Evolutionary conservation across 768 basidiomycete species (phyloP).

Genomic region (Phlegmacium glaucopus): DNA sequence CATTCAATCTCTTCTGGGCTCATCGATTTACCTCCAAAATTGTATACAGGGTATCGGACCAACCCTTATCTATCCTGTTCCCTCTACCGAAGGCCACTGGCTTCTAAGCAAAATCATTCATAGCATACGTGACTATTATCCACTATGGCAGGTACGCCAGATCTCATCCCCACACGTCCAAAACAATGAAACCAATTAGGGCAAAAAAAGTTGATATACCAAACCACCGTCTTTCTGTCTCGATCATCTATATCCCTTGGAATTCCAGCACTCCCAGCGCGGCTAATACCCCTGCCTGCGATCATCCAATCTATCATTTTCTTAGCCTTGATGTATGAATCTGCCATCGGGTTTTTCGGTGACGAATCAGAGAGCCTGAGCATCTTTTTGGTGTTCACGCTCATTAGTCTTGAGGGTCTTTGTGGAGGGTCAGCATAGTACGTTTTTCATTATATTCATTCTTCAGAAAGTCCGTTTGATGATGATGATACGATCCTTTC

Average conservation of each 20-base stretch:
- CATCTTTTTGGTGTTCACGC: slow-evolving; percentile 63
- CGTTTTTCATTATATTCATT: slow-evolving; percentile 28
- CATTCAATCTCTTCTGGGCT: not conserved
- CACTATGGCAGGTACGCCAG: slow-evolving; percentile 77
- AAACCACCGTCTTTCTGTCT: slow-evolving; percentile 90
- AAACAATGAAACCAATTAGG: no score
- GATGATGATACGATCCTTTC: not conserved
- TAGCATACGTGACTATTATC: slow-evolving; percentile 89
- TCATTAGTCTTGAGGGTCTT: slow-evolving; percentile 86
- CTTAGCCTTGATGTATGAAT: slow-evolving; percentile 57
- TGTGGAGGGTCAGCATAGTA: slow-evolving; percentile 93
- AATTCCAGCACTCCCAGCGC: slow-evolving; percentile 70
- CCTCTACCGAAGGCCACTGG: slow-evolving; percentile 53
- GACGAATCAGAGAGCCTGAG: slow-evolving; percentile 34
- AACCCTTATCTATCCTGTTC: slow-evolving; percentile 85
- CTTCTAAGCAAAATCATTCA: slow-evolving; percentile 77
- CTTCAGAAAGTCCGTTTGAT: not conserved
- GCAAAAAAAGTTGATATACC: slow-evolving; percentile 66
- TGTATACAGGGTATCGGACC: slow-evolving; percentile 77
- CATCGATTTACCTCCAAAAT: not conserved
- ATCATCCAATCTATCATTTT: slow-evolving; percentile 70
- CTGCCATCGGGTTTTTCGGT: slow-evolving; percentile 62
- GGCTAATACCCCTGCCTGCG: slow-evolving; percentile 71
- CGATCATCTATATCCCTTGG: slow-evolving; percentile 88
- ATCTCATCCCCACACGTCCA: slow-evolving; percentile 3